These are phyloP conservation scores for Apiospora marii DNA, from an alignment of 2,329 filamentous ascomycete species.

Conservation along the genomic window DNA sequence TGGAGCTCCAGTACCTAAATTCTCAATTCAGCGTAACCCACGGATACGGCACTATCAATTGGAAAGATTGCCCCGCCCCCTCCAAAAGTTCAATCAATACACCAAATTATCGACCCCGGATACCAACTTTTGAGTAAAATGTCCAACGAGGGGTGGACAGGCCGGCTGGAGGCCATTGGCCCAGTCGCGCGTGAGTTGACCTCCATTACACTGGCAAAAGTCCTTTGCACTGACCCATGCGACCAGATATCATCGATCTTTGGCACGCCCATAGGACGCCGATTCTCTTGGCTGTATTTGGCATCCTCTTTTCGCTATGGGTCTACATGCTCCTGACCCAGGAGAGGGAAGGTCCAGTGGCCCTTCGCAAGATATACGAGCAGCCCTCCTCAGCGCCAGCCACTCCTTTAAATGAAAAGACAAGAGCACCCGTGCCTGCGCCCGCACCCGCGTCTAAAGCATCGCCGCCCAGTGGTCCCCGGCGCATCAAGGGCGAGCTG, in stretches of 20 bases:
- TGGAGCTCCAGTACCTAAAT: neutral
- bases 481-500: constrained; percentile 56
- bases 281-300: constrained; percentile 49
- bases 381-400: constrained; percentile 23
- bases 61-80: constrained; percentile 24
- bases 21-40: neutral
- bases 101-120: constrained; percentile 19
- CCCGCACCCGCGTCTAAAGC: neutral
- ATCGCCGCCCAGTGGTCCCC: constrained; percentile 50
- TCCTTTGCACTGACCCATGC: neutral
- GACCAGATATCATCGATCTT: constrained; percentile 46
- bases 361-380: constrained; percentile 36
- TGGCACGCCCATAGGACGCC: constrained; percentile 58
- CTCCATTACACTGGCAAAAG: neutral
- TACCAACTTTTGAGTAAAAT: constrained; percentile 23
- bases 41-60: neutral
- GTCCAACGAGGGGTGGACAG: constrained; percentile 19
- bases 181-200: constrained; percentile 18
- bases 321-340: constrained; percentile 41
- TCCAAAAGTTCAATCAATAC: constrained; percentile 24
- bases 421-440: neutral
- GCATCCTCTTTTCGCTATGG: constrained; percentile 45
- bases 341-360: constrained; percentile 39
- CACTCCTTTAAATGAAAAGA: constrained; percentile 39
- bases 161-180: neutral